Base-by-base conservation (phyloP, 139 green algal genomes). In the Mesotaenium endlicherianum region DNA sequence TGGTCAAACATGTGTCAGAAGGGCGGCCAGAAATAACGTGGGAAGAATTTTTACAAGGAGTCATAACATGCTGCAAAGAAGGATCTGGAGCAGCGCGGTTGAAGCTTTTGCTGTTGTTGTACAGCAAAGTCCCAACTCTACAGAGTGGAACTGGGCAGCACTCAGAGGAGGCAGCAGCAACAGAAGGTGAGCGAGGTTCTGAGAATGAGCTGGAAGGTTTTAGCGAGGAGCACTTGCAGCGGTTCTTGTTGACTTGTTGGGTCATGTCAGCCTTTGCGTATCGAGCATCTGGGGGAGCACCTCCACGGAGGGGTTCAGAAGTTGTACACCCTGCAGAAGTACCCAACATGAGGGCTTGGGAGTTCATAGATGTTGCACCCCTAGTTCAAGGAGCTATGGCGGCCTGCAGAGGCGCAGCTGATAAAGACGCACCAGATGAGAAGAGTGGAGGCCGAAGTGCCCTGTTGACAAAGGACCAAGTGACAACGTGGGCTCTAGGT, bases 161-260 rank as follows among this genome's bases (percentile, higher is more conserved):
- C 41, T 47, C 6, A 72, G 60, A 72, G 60, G 60, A 38, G 11
- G 6, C 8, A 38, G 43, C 8, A 72, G 60, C 36, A 72, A 38
- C 8, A 72, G 6, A 72, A 6, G 60, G 11, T 72, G 6, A 72
- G 60, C 8, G 6, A n/a, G 43, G 17, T 47, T 36, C 41, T 8
- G 43, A 72, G 60, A 72, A 38, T 6, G 8, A 72, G 5, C 5
- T 6, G 11, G 11, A 38, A 72, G 43, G 17, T 6, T 8, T 14
- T 36, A 72, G 43, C 36, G 60, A 72, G 43, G 60, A 72, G 11
- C 8, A 38, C 5, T 11, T 72, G 60, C 36, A 72, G 43, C 8
- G 17, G 41, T 72, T 72, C 6, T 72, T 72, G 8, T 72, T 72
- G 11, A 11, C 43, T 72, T 72, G 60, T 14, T 72, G 60, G 60